Base-by-base conservation (phyloP, 768 basidiomycete genomes). In the Calocybe indica region DNA sequence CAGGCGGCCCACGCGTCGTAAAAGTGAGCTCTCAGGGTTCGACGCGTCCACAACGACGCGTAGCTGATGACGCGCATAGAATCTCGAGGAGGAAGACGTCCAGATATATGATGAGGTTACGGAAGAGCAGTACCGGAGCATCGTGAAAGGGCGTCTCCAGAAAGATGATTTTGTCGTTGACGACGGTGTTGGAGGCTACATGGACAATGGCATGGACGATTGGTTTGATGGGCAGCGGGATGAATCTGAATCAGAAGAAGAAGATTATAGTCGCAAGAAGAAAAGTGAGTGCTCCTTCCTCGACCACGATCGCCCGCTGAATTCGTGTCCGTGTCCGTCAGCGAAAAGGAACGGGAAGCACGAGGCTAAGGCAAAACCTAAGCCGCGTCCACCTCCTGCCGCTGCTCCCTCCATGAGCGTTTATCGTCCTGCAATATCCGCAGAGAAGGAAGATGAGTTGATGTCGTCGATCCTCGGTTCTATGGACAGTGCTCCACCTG, bases 151-250 rank as follows among this genome's bases (percentile, higher is more conserved):
- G 1, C 76, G 96, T 12, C 74, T 96, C 6, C 83, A 88, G 50
- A 71, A 73, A 55, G 92, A 97, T 54, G 96, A 99, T 63, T 99
- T 99, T 52, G 90, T 98, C 13, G 85, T 88, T 34, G 96, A 98
- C 58, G 96, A 98, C 68, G 92, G 92, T 28, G 78, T 86, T 0
- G 78, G 73, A 10, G 96, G 92, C 5, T 98, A 99, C 58, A 83
- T 86, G 62, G 96, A 99, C 69, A 91, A 96, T 60, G 96, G 96
- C 5, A 85, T 92, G 83, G 96, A 98, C 49, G 93, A 95, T 58
- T 97, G 91, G 85, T 79, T 77, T 31, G 77, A 75, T 28, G 78
- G 71, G 7, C 72, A 75, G 29, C 72, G 76, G 40, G 75, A 78
- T n/a, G 77, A 75, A 29, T 74, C 76, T 6, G 78, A 83, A 10